Evolutionary conservation across 257 asterid genomes (phyloP).

Genomic region (Pogostemon cablin): DNA sequence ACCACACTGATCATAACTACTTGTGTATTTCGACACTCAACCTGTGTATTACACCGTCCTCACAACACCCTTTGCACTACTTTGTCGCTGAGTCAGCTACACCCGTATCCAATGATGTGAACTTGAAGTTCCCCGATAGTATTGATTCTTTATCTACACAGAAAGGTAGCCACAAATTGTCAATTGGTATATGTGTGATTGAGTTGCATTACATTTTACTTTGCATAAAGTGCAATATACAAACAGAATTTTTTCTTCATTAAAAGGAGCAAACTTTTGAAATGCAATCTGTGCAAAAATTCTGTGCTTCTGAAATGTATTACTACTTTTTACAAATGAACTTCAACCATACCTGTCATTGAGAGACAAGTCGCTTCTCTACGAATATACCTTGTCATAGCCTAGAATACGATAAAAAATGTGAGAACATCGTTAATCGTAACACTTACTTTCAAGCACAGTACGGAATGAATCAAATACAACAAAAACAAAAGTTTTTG

Average conservation of each 20-base stretch:
- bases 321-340: background rate
- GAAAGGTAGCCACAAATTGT: slow-evolving; percentile 19
- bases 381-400: slow-evolving; percentile 79
- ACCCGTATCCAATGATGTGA: slow-evolving; percentile 51
- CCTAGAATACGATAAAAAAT: slow-evolving; percentile 44
- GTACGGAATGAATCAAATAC: background rate
- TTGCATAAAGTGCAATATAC: background rate
- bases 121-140: slow-evolving; percentile 78
- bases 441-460: slow-evolving; percentile 16
- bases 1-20: slow-evolving; percentile 20
- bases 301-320: slow-evolving; percentile 20
- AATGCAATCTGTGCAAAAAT: slow-evolving; percentile 22
- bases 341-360: slow-evolving; percentile 62
- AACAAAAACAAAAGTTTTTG: background rate
- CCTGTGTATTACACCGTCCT: background rate
- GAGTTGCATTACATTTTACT: background rate
- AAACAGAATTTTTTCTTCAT: background rate
- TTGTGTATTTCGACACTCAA: background rate
- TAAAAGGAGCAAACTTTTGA: slow-evolving; percentile 12
- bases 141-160: slow-evolving; percentile 77
- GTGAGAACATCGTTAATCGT: slow-evolving; percentile 23
- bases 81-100: slow-evolving; percentile 30
- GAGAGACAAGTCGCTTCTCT: slow-evolving; percentile 73
- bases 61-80: slow-evolving; percentile 23
- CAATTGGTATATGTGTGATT: background rate